Evolutionary conservation across 768 basidiomycete genomes (phyloP).

Genomic region (Termitomyces sp.): DNA sequence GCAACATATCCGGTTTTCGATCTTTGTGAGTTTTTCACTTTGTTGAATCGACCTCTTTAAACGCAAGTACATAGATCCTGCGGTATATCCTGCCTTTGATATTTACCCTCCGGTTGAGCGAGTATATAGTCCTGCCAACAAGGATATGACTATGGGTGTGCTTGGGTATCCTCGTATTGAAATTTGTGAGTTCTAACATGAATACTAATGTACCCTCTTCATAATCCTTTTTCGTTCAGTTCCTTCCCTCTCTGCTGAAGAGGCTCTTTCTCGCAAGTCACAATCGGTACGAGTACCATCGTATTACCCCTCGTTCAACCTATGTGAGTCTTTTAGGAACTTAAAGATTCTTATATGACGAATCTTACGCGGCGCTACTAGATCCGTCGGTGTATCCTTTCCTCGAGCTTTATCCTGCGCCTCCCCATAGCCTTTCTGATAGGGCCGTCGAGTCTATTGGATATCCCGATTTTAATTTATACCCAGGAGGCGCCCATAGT

Average conservation of each 20-base stretch:
- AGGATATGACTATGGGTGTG: neutral
- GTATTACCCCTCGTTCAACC: conserved; percentile 13
- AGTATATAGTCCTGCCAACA: neutral
- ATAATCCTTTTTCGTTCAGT: neutral
- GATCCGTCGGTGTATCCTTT: conserved; percentile 16
- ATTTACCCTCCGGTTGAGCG: conserved; percentile 27
- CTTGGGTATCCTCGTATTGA: conserved; percentile 3
- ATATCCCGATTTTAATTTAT: neutral
- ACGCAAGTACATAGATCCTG: conserved; percentile 22
- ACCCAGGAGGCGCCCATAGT: neutral
- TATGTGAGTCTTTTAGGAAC: conserved; percentile 15
- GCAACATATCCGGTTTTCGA: conserved; percentile 4
- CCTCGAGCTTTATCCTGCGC: conserved; percentile 16
- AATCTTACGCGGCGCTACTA: neutral
- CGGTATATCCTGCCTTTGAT: conserved; percentile 32
- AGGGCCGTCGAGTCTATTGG: neutral
- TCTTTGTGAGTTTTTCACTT: conserved; percentile 2
- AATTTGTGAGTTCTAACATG: conserved; percentile 2
- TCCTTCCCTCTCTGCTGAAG: neutral
- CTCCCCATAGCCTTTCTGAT: neutral
- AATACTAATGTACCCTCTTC: neutral
- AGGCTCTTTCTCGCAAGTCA: neutral
- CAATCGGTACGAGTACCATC: neutral
- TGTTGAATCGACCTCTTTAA: neutral
- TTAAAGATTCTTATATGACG: neutral